A percentile compares a stretch with the other conserved stretches of the same genome.
These are phyloP conservation scores for Psilocybe mexicana DNA, from an alignment of 1,284 basidiomycete species.

Conservation along the genomic window DNA sequence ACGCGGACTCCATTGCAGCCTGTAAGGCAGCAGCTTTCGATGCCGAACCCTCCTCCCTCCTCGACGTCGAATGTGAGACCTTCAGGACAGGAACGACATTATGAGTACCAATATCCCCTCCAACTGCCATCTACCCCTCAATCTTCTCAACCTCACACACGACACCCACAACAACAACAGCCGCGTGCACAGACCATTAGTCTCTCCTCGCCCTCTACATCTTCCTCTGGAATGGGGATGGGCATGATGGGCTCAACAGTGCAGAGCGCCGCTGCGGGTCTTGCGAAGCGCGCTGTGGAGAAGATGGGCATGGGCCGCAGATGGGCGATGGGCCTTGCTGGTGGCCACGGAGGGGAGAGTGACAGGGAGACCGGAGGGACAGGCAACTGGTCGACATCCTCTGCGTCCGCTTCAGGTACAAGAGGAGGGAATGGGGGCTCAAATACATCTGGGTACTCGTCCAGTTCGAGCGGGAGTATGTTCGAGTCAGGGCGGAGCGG, in stretches of 20 bases:
- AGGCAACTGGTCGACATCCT: not conserved
- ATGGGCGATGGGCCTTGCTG: not conserved
- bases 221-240: constrained; percentile 25
- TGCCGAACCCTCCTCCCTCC: not conserved
- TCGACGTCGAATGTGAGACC: not conserved
- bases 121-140: not conserved
- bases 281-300: constrained; percentile 76
- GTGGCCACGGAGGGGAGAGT: not conserved
- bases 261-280: constrained; percentile 57
- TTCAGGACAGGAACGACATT: not conserved
- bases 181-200: constrained; percentile 1
- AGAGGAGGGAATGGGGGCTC: not conserved
- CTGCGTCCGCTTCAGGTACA: not conserved
- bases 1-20: not conserved
- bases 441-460: not conserved
- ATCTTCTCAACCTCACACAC: not conserved
- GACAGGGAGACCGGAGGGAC: not conserved
- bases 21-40: not conserved
- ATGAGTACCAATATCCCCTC: not conserved
- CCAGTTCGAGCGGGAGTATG: not conserved
- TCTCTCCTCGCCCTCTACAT: constrained; percentile 12
- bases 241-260: constrained; percentile 36
- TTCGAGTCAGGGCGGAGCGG: not conserved
- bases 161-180: not conserved
- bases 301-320: constrained; percentile 67